These are phyloP conservation scores for Plasmodium malariae DNA, from an alignment of 169 alveolate genomes.

Conservation along the genomic window DNA sequence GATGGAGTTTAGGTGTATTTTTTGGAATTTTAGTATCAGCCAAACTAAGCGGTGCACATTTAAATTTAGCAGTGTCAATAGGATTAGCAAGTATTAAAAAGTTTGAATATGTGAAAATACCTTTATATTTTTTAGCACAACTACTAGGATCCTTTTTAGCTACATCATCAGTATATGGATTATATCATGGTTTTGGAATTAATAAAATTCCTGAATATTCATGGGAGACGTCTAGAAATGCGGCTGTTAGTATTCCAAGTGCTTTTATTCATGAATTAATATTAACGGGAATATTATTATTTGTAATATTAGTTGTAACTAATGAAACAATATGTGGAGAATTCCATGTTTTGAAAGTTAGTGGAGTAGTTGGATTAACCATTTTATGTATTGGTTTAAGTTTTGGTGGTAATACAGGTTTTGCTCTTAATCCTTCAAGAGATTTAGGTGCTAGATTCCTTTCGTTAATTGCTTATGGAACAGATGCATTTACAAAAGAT, in stretches of 20 bases:
- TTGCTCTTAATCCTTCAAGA: slow-evolving; percentile 79
- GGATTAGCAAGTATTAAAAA: slow-evolving; percentile 52
- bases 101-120: slow-evolving; percentile 71
- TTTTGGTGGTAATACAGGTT: slow-evolving; percentile 78
- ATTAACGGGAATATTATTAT: slow-evolving; percentile 65
- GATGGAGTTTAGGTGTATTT: slow-evolving; percentile 77
- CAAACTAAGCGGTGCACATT: slow-evolving; percentile 78
- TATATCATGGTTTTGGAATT: slow-evolving; percentile 37
- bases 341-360: slow-evolving; percentile 48
- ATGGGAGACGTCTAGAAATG: slow-evolving; percentile 56
- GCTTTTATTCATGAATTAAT: slow-evolving; percentile 74
- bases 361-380: slow-evolving; percentile 71
- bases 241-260: slow-evolving; percentile 10
- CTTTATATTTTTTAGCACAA: slow-evolving; percentile 70
- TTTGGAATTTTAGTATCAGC: slow-evolving; percentile 70
- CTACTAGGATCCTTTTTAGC: slow-evolving; percentile 74
- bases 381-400: slow-evolving; percentile 75
- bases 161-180: slow-evolving; percentile 47
- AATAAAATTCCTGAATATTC: slow-evolving; percentile 23
- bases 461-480: slow-evolving; percentile 65
- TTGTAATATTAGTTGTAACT: slow-evolving; percentile 62
- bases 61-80: slow-evolving; percentile 74
- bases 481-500: slow-evolving; percentile 61
- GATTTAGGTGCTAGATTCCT: slow-evolving; percentile 79
- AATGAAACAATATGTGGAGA: slow-evolving; percentile 61